Conservation (phyloP, 306 rosid genomes). For the Trifolium pratense region DNA sequence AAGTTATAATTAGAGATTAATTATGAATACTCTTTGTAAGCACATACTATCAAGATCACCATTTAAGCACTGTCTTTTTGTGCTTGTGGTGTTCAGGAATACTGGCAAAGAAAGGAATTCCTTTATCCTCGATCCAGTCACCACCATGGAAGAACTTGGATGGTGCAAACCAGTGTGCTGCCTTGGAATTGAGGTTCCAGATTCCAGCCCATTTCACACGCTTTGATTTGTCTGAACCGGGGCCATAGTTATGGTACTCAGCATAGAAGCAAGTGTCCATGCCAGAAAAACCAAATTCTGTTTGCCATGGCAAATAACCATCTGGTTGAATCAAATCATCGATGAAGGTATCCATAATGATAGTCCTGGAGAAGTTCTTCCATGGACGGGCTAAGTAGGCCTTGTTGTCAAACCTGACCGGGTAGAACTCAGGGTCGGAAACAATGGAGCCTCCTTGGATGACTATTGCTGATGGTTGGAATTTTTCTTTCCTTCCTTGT, state of each 20-base stretch:
- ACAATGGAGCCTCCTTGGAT: conserved; percentile 53
- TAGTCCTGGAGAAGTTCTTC: conserved; percentile 60
- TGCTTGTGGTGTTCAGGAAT: neutral
- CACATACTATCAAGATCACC: neutral
- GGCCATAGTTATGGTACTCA: conserved; percentile 54
- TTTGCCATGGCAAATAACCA: conserved; percentile 70
- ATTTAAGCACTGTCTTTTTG: neutral
- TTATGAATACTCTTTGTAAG: neutral
- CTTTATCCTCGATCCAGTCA: conserved; percentile 10
- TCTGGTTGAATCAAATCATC: conserved; percentile 56
- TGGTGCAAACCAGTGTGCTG: conserved; percentile 16
- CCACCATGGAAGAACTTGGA: conserved; percentile 29
- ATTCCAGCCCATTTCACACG: conserved; percentile 31
- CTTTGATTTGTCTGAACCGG: conserved; percentile 47
- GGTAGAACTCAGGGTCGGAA: conserved; percentile 38
- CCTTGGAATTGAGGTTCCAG: conserved; percentile 6
- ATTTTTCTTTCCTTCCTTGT: conserved; percentile 37
- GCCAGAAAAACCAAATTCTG: neutral
- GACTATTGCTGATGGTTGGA: conserved; percentile 57
- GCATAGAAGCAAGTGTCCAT: conserved; percentile 58
- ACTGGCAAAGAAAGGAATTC: neutral
- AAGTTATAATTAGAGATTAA: neutral
- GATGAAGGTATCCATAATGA: conserved; percentile 60
- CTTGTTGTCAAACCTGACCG: conserved; percentile 37
- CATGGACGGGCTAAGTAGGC: conserved; percentile 30